These are phyloP conservation scores for Cornus controversa DNA, from an alignment of 148 eudicot genomes.

Conservation along the genomic window DNA sequence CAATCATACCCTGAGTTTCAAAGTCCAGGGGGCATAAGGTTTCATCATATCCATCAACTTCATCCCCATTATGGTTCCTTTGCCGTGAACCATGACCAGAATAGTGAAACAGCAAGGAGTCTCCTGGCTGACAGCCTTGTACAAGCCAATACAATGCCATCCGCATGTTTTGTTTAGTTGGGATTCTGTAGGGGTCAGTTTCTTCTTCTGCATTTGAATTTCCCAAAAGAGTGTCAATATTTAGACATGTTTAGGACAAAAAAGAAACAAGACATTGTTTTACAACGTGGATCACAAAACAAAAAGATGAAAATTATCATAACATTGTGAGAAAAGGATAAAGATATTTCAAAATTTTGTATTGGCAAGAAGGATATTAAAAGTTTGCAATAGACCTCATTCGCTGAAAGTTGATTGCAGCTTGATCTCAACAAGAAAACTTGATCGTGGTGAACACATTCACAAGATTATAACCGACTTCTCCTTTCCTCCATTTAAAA, in stretches of 20 bases:
- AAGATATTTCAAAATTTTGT: not conserved
- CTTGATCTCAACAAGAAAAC: not conserved
- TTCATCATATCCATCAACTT: conserved; percentile 94
- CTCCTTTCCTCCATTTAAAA: too few species aligned
- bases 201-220: conserved; percentile 73
- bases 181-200: conserved; percentile 73
- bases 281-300: not conserved
- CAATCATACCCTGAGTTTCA: conserved; percentile 93
- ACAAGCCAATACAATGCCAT: conserved; percentile 92
- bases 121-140: conserved; percentile 91
- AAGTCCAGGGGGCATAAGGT: conserved; percentile 93
- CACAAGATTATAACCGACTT: too few species aligned
- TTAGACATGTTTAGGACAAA: not conserved
- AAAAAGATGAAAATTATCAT: not conserved
- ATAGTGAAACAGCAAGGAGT: conserved; percentile 86
- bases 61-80: conserved; percentile 71
- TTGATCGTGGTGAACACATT: not conserved
- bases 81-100: conserved; percentile 96
- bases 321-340: not conserved
- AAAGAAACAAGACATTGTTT: not conserved
- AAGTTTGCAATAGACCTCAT: not conserved
- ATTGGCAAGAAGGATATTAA: not conserved
- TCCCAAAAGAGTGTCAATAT: conserved; percentile 6
- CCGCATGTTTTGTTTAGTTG: conserved; percentile 76
- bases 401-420: not conserved